Conservation (phyloP, 2,329 filamentous ascomycete species). For the Lasiodiplodia hormozganensis region DNA sequence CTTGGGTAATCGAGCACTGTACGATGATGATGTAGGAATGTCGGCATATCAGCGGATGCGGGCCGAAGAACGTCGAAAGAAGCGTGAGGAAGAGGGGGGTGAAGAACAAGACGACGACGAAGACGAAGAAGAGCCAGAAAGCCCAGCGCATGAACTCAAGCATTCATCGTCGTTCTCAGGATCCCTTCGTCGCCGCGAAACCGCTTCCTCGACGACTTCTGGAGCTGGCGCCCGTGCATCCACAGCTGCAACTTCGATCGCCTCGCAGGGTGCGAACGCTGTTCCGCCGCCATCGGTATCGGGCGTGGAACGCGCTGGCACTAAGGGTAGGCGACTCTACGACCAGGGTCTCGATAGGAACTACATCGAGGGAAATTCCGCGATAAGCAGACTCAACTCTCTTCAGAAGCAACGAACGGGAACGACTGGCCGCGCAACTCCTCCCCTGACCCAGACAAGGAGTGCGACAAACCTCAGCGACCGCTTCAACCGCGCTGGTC, state of each 20-base stretch:
- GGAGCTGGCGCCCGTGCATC: slow-evolving; percentile 74
- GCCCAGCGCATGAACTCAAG: slow-evolving; percentile 47
- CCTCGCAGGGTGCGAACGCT: slow-evolving; percentile 67
- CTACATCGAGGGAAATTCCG: slow-evolving; percentile 80
- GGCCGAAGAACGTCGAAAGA: slow-evolving; percentile 65
- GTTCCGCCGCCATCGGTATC: slow-evolving; percentile 37
- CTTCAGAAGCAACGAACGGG: slow-evolving; percentile 65
- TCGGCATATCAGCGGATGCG: slow-evolving; percentile 77
- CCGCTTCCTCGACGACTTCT: slow-evolving; percentile 82
- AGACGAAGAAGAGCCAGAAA: slow-evolving; percentile 44
- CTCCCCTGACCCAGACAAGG: slow-evolving; percentile 52
- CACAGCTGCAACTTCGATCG: slow-evolving; percentile 85
- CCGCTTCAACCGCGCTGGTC: slow-evolving; percentile 50
- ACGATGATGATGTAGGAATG: slow-evolving; percentile 84
- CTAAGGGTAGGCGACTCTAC: slow-evolving; percentile 78
- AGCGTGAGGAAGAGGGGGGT: slow-evolving; percentile 58
- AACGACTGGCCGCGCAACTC: slow-evolving; percentile 58
- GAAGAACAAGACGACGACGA: slow-evolving; percentile 50
- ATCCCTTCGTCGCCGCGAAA: slow-evolving; percentile 80
- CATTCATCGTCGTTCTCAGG: slow-evolving; percentile 64
- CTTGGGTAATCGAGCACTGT: slow-evolving; percentile 75
- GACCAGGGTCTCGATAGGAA: slow-evolving; percentile 83
- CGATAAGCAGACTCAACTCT: slow-evolving; percentile 80
- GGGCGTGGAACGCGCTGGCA: slow-evolving; percentile 67
- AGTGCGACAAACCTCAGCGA: slow-evolving; percentile 57